A percentile compares a stretch with the other conserved stretches of the same genome.
Conservation (phyloP, 148 eudicot genomes). For the Pouteria glomerata region DNA sequence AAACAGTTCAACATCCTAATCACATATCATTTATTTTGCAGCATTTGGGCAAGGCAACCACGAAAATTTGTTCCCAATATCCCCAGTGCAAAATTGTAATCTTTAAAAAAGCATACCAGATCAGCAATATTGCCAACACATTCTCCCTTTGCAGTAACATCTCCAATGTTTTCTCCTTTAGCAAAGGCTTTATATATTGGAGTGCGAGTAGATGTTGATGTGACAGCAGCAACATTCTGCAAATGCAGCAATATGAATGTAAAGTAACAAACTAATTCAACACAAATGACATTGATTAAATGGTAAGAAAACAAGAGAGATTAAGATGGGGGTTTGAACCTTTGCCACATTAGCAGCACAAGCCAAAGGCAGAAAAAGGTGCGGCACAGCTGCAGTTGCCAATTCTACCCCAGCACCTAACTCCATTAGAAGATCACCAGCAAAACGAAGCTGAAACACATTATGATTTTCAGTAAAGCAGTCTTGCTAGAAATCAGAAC, state of each 20-base stretch:
- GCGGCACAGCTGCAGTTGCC: conserved; percentile 88
- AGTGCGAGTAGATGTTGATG: conserved; percentile 5
- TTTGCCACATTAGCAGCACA: conserved; percentile 96
- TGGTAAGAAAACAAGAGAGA: background rate
- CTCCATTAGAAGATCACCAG: conserved; percentile 97
- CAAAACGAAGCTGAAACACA: conserved; percentile 70
- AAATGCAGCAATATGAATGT: background rate
- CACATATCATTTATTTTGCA: background rate
- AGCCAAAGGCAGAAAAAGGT: conserved; percentile 93
- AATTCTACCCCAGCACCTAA: conserved; percentile 95
- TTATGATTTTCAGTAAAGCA: background rate
- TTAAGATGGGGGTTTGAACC: conserved; percentile 41
- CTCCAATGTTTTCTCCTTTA: conserved; percentile 78
- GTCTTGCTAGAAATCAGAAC: background rate
- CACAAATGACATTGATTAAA: background rate
- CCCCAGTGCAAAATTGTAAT: background rate
- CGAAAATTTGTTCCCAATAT: no score
- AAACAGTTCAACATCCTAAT: background rate
- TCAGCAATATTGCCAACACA: conserved; percentile 84
- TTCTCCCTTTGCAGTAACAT: conserved; percentile 89
- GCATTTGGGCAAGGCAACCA: background rate
- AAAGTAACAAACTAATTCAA: background rate
- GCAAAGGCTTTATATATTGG: conserved; percentile 90
- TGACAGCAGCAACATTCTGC: conserved; percentile 2
- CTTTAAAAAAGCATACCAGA: conserved; percentile 42